Conservation (phyloP, 1,284 basidiomycete genomes). For the Ustilago crameri region DNA sequence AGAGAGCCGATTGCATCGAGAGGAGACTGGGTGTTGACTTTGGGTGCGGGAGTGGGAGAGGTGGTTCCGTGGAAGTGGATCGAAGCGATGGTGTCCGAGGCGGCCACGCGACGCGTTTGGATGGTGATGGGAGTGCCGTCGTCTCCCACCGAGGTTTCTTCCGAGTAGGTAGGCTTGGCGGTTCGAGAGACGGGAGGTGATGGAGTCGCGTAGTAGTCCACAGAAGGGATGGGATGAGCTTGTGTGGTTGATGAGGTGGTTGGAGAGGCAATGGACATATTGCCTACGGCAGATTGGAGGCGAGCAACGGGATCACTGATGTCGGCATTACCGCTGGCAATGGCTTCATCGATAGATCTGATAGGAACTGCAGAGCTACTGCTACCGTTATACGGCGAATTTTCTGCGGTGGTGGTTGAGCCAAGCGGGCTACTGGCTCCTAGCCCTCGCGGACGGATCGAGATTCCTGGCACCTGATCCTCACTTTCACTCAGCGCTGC, state of each 20-base stretch:
- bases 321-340: conserved; percentile 23
- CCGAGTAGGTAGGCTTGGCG: conserved; percentile 21
- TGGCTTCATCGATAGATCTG: conserved; percentile 46
- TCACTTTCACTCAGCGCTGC: conserved; percentile 21
- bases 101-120: conserved; percentile 44
- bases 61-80: conserved; percentile 31
- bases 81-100: conserved; percentile 44
- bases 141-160: conserved; percentile 26
- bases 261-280: conserved; percentile 15
- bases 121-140: conserved; percentile 43
- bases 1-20: conserved; percentile 28
- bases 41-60: conserved; percentile 23
- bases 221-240: conserved; percentile 14
- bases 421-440: conserved; percentile 15
- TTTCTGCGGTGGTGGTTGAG: conserved; percentile 15
- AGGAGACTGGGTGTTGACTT: conserved; percentile 41
- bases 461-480: conserved; percentile 37
- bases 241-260: neutral
- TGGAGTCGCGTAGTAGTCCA: conserved; percentile 42
- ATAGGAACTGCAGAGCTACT: conserved; percentile 22
- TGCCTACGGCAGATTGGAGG: conserved; percentile 30
- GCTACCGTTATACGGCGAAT: conserved; percentile 3
- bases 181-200: conserved; percentile 22
- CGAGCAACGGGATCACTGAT: conserved; percentile 34
- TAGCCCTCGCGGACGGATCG: conserved; percentile 25